These are phyloP conservation scores for Asterochloris sp. DNA, from an alignment of 139 green algal species.

Conservation along the genomic window DNA sequence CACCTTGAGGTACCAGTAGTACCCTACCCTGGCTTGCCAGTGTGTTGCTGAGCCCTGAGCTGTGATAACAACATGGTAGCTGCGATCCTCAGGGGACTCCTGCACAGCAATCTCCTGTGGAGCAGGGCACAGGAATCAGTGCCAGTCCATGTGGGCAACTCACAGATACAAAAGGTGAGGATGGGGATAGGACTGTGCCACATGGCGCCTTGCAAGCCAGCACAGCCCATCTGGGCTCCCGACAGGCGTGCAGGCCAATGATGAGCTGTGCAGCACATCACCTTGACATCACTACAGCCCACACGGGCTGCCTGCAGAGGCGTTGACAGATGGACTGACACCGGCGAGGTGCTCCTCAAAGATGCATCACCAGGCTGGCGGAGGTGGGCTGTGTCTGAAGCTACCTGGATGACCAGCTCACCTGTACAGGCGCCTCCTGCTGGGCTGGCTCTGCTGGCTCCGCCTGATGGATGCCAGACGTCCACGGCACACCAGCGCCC, in stretches of 20 bases:
- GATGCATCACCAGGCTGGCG: not conserved
- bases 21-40: conserved; percentile 81
- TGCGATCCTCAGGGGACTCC: conserved; percentile 33
- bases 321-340: not conserved
- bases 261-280: not conserved
- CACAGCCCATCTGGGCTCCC: not conserved
- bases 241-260: not conserved
- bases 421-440: not conserved
- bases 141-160: not conserved
- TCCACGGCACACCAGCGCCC: conserved; percentile 69
- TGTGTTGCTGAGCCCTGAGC: conserved; percentile 73
- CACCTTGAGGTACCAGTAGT: conserved; percentile 66
- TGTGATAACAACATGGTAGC: conserved; percentile 78
- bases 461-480: conserved; percentile 47
- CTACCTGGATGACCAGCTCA: not conserved
- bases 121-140: not conserved
- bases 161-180: not conserved
- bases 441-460: not conserved
- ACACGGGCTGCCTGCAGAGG: not conserved
- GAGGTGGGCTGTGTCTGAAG: not conserved
- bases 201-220: not conserved
- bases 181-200: not conserved
- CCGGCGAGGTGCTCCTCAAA: not conserved
- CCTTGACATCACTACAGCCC: not conserved
- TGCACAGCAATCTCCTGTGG: not conserved